Evolutionary conservation across 306 rosid species (phyloP).

Genomic region (Hylodesmum podocarpum): DNA sequence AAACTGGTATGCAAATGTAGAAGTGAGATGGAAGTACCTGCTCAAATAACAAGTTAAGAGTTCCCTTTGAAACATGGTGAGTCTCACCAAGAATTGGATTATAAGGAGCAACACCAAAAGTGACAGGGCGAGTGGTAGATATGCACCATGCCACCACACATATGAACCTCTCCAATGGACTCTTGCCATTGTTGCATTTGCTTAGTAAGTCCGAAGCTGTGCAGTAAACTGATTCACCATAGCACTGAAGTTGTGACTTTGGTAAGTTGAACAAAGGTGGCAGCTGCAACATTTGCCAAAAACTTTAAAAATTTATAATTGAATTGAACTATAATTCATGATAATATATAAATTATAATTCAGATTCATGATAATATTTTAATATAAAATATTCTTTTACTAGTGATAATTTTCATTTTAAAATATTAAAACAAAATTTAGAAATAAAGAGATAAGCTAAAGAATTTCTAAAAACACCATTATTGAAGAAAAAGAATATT

Average conservation of each 20-base stretch:
- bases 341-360: too few relatives aligned
- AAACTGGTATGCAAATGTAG: not conserved
- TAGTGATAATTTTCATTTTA: too few relatives aligned
- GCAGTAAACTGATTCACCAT: slow-evolving; percentile 76
- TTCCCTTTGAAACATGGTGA: slow-evolving; percentile 78
- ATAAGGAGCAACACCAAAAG: slow-evolving; percentile 78
- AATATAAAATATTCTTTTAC: too few relatives aligned
- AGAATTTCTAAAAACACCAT: too few relatives aligned
- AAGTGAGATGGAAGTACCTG: slow-evolving; percentile 54
- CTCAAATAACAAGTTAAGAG: slow-evolving; percentile 71
- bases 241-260: slow-evolving; percentile 90
- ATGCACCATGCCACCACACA: slow-evolving; percentile 76
- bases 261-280: slow-evolving; percentile 86
- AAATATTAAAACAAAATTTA: too few relatives aligned
- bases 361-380: too few relatives aligned
- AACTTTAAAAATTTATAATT: too few relatives aligned
- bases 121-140: slow-evolving; percentile 68
- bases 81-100: slow-evolving; percentile 97
- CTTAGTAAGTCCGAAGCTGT: slow-evolving; percentile 51
- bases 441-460: too few relatives aligned
- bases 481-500: too few relatives aligned
- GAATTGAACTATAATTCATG: too few relatives aligned
- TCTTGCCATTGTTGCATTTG: slow-evolving; percentile 56
- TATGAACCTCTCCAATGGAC: slow-evolving; percentile 60
- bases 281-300: too few relatives aligned